A percentile compares a stretch with the other conserved stretches of the same genome.
These are phyloP conservation scores for Solanum tacnaense DNA, from an alignment of 257 asterid species.

Conservation along the genomic window DNA sequence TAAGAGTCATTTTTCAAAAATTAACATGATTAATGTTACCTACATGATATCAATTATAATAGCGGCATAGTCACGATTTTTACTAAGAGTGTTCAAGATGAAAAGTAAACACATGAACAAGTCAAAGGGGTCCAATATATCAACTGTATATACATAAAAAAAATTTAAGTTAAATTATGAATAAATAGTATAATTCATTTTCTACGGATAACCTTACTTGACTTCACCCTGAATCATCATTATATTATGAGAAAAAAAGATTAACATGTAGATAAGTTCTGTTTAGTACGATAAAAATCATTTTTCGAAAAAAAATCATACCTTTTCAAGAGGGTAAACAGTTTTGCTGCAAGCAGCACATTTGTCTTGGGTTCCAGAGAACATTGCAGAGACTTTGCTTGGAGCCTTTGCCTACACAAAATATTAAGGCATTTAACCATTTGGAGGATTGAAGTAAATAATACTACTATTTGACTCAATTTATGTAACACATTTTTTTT, in stretches of 20 bases:
- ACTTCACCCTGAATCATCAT: neutral
- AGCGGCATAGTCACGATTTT: accelerated
- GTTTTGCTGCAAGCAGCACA: slow-evolving; percentile 68
- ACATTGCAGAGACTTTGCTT: slow-evolving; percentile 57
- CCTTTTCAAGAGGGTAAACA: slow-evolving; percentile 88
- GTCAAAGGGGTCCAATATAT: neutral
- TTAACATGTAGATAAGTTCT: neutral
- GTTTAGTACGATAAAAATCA: neutral
- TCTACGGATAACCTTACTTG: neutral
- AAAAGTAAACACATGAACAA: neutral
- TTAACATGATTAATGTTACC: neutral
- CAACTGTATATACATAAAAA: neutral
- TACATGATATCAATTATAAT: neutral
- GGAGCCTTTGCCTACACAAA: slow-evolving; percentile 52
- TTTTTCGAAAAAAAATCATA: neutral
- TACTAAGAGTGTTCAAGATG: neutral
- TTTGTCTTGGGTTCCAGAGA: slow-evolving; percentile 87
- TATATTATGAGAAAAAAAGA: neutral
- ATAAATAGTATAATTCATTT: neutral
- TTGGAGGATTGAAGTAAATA: neutral
- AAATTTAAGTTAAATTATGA: neutral
- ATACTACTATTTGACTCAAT: neutral
- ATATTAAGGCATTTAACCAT: neutral
- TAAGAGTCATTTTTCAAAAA: neutral
- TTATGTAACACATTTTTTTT: neutral